Conservation (phyloP, 345 rosid species). For the Firmiana major region DNA sequence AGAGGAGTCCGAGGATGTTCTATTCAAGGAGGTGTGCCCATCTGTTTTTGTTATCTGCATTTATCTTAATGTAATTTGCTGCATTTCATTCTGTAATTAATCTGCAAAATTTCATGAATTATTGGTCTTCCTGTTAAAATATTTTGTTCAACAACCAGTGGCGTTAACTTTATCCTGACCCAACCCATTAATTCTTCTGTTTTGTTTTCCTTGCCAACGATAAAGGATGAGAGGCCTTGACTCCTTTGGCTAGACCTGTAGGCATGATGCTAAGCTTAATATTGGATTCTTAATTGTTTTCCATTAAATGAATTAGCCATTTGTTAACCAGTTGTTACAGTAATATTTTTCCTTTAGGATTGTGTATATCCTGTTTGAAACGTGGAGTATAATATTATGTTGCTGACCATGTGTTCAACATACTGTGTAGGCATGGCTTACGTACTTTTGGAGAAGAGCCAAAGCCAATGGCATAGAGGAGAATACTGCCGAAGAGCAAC, state of each 20-base stretch:
- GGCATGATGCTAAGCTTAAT: neutral
- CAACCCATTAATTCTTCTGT: neutral
- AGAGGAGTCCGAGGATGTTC: conserved; percentile 98
- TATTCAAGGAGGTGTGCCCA: conserved; percentile 81
- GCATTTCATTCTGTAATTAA: neutral
- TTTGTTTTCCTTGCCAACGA: neutral
- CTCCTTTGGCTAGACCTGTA: neutral
- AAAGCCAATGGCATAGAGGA: conserved; percentile 71
- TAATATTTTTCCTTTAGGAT: neutral
- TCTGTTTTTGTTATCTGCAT: conserved; percentile 5
- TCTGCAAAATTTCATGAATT: conserved; percentile 2
- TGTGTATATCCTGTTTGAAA: neutral
- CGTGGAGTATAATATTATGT: neutral
- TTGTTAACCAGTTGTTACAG: neutral
- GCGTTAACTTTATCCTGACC: neutral
- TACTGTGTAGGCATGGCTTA: conserved; percentile 83
- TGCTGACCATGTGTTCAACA: neutral
- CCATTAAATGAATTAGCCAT: neutral
- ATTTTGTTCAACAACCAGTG: neutral
- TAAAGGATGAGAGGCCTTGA: neutral
- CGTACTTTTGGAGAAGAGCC: conserved; percentile 98
- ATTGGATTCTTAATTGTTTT: neutral
- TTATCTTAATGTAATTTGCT: neutral
- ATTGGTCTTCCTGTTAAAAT: neutral
- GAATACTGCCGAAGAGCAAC: conserved; percentile 70